A percentile compares a stretch with the other conserved stretches of the same genome.
Conservation (phyloP, 768 basidiomycete genomes). For the Pluteus cervinus region DNA sequence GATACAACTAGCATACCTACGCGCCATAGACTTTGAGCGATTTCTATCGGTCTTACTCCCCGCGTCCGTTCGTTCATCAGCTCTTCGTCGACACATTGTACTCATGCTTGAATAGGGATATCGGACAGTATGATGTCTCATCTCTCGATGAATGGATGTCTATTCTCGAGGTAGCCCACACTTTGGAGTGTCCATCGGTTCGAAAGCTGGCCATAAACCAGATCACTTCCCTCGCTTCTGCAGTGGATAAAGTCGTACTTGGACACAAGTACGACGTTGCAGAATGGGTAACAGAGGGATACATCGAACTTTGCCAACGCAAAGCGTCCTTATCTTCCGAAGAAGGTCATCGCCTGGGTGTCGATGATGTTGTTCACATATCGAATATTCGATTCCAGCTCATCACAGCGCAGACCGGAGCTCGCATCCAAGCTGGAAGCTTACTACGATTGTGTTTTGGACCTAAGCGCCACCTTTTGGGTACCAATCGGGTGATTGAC, state of each 20-base stretch:
- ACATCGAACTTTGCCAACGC: conserved; percentile 4
- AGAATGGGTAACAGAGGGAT: background rate
- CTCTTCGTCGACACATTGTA: background rate
- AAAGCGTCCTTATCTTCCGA: conserved; percentile 2
- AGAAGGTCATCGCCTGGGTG: conserved; percentile 3
- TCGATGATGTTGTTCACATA: conserved; percentile 4
- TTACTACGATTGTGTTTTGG: no score
- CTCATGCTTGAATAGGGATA: conserved; percentile 16
- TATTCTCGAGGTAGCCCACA: conserved; percentile 2
- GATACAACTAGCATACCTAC: conserved; percentile 26
- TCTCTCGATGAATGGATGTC: conserved; percentile 5
- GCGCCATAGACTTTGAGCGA: conserved; percentile 28
- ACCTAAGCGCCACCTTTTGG: no score
- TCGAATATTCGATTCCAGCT: background rate
- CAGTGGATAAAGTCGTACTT: conserved; percentile 5
- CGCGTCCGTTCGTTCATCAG: conserved; percentile 16
- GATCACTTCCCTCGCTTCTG: background rate
- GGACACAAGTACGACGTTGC: conserved; percentile 1
- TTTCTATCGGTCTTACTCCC: conserved; percentile 29
- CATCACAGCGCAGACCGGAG: no score
- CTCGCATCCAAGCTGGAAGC: no score
- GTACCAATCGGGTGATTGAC: no score
- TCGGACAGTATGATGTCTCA: conserved; percentile 20
- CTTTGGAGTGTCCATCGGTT: conserved; percentile 5
- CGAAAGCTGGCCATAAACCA: background rate